Conservation (phyloP, 805 yeast genomes). For the Nakazawaea ernobii region DNA sequence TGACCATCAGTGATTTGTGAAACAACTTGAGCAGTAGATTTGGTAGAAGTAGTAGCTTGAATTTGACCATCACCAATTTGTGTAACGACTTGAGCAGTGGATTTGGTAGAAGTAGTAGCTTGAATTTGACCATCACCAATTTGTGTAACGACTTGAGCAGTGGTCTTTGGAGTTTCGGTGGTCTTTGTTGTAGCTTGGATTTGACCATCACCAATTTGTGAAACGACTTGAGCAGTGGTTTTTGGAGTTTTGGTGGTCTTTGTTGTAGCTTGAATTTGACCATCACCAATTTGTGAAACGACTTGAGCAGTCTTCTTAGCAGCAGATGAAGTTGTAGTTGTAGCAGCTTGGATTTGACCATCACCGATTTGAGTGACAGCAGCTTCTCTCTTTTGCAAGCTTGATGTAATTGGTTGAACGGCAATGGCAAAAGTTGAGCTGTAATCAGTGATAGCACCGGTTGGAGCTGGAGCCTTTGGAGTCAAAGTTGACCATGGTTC, state of each 20-base stretch:
- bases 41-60: constrained; percentile 31
- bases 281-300: constrained; percentile 36
- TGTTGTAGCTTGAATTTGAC: constrained; percentile 37
- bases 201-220: constrained; percentile 34
- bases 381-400: constrained; percentile 27
- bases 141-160: constrained; percentile 36
- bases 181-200: constrained; percentile 23
- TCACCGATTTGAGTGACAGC: constrained; percentile 54
- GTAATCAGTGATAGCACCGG: constrained; percentile 55
- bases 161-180: constrained; percentile 25
- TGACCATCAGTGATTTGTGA: constrained; percentile 34
- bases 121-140: constrained; percentile 43
- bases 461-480: constrained; percentile 45
- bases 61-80: constrained; percentile 45
- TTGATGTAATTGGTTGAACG: constrained; percentile 43
- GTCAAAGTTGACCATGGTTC: constrained; percentile 72
- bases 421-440: constrained; percentile 62
- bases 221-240: constrained; percentile 25
- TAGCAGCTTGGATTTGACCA: constrained; percentile 54
- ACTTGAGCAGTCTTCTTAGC: constrained; percentile 27
- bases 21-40: constrained; percentile 26
- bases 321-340: constrained; percentile 31
- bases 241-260: constrained; percentile 18
- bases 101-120: constrained; percentile 32
- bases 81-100: constrained; percentile 21